phyloP scores from a whole-genome alignment of 202 grass and related monocot genomes.

The Musa balbisiana region DNA sequence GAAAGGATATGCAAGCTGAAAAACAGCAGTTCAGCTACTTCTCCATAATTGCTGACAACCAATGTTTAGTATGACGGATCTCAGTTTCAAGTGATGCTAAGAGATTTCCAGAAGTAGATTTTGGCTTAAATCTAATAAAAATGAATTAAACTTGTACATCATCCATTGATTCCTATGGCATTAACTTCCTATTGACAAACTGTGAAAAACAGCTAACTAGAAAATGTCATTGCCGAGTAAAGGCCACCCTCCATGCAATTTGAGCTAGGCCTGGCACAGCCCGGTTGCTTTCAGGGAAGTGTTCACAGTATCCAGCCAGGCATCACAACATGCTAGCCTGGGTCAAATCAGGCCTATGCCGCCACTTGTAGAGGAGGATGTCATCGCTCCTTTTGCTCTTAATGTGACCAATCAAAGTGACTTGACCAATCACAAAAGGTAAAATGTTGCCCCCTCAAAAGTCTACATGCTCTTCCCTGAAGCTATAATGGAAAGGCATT shows the following conservation, averaged over 20 bases:
- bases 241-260: background rate
- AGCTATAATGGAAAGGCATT: no score
- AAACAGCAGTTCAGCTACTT: background rate
- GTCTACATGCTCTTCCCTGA: no score
- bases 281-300: background rate
- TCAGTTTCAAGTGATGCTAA: background rate
- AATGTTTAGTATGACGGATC: background rate
- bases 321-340: no score
- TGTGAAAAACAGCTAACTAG: background rate
- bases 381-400: no score
- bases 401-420: no score
- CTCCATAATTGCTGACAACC: background rate
- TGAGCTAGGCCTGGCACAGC: background rate
- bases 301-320: background rate
- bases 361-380: no score
- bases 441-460: no score
- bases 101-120: background rate
- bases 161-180: background rate
- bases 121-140: background rate
- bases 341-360: no score
- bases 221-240: background rate
- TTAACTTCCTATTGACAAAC: background rate
- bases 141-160: background rate
- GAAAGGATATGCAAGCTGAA: background rate
- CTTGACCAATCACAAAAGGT: no score